Percentiles rank a stretch among this genome's conserved stretches.
Evolutionary conservation across 768 basidiomycete species (phyloP).

Genomic region (Naganishia vishniacii): DNA sequence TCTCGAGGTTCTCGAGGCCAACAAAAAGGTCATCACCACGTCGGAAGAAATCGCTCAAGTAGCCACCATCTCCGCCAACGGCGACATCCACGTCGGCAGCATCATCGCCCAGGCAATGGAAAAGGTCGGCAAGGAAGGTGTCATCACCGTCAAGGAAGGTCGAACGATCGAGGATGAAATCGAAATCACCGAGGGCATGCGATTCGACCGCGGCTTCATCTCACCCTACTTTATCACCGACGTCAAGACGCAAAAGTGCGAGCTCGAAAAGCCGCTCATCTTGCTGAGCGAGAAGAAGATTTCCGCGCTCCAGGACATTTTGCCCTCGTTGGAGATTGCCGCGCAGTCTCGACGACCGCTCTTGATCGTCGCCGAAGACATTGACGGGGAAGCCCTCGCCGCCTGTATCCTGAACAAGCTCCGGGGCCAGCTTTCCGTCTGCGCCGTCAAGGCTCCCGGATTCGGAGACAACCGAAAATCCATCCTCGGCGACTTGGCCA

Average conservation of each 20-base stretch:
- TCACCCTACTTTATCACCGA: slow-evolving; percentile 98
- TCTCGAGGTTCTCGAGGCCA: slow-evolving; percentile 76
- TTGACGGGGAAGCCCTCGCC: slow-evolving; percentile 95
- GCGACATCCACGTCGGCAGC: slow-evolving; percentile 81
- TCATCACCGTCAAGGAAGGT: slow-evolving; percentile 99
- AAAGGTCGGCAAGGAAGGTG: slow-evolving; percentile 98
- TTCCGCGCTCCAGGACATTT: slow-evolving; percentile 84
- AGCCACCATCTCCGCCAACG: slow-evolving; percentile 80
- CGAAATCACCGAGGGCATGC: slow-evolving; percentile 99
- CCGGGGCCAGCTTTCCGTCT: slow-evolving; percentile 90
- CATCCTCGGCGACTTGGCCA: slow-evolving; percentile 91
- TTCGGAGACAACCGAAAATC: slow-evolving; percentile 99
- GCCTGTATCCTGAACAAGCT: slow-evolving; percentile 99
- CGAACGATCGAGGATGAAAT: slow-evolving; percentile 97
- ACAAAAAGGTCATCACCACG: slow-evolving; percentile 92
- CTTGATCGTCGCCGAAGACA: slow-evolving; percentile 93
- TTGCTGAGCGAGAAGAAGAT: slow-evolving; percentile 98
- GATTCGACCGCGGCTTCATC: slow-evolving; percentile 97
- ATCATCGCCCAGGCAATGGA: slow-evolving; percentile 99
- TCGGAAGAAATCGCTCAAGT: slow-evolving; percentile 97
- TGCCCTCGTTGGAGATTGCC: slow-evolving; percentile 67
- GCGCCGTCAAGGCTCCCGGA: slow-evolving; percentile 88
- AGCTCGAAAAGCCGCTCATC: slow-evolving; percentile 92
- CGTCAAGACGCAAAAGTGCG: slow-evolving; percentile 90
- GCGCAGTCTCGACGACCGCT: slow-evolving; percentile 73